Evolutionary conservation across 1,284 basidiomycete species (phyloP).

Genomic region (Cryptococcus neoformans): DNA sequence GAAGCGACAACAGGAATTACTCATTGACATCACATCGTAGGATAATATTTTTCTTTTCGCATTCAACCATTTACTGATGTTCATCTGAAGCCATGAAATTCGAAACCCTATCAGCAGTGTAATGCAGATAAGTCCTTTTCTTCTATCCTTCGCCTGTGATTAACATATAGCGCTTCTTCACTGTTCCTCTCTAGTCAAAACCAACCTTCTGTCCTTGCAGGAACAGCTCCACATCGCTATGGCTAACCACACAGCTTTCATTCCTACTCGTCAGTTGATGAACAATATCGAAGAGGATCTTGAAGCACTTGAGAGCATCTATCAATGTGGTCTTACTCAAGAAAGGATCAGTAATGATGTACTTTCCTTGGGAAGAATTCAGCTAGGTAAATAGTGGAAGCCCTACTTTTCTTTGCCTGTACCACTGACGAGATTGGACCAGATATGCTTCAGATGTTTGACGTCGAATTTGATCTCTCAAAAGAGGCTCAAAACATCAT

Average conservation of each 20-base stretch:
- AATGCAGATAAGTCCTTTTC: slow-evolving; percentile 29
- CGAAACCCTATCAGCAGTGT: slow-evolving; percentile 41
- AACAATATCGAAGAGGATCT: slow-evolving; percentile 48
- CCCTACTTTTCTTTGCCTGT: neutral
- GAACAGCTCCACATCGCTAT: slow-evolving; percentile 33
- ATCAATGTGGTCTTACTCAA: slow-evolving; percentile 49
- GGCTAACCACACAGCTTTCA: slow-evolving; percentile 22
- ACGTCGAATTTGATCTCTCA: slow-evolving; percentile 43
- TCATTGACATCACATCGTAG: slow-evolving; percentile 47
- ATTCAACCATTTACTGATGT: neutral
- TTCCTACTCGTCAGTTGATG: slow-evolving; percentile 39
- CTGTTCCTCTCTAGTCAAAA: slow-evolving; percentile 45
- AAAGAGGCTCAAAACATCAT: slow-evolving; percentile 43
- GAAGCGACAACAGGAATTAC: slow-evolving; percentile 43
- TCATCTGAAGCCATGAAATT: slow-evolving; percentile 37
- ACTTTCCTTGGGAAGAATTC: slow-evolving; percentile 50
- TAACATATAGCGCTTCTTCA: slow-evolving; percentile 19
- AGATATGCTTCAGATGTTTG: slow-evolving; percentile 42
- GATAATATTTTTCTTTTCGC: slow-evolving; percentile 7
- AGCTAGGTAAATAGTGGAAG: slow-evolving; percentile 31
- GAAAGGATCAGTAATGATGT: slow-evolving; percentile 52
- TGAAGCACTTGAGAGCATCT: slow-evolving; percentile 44
- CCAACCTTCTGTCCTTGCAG: slow-evolving; percentile 34
- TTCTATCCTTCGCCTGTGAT: neutral
- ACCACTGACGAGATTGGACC: neutral